Conservation (phyloP, 306 rosid genomes). For the Arachis stenosperma region DNA sequence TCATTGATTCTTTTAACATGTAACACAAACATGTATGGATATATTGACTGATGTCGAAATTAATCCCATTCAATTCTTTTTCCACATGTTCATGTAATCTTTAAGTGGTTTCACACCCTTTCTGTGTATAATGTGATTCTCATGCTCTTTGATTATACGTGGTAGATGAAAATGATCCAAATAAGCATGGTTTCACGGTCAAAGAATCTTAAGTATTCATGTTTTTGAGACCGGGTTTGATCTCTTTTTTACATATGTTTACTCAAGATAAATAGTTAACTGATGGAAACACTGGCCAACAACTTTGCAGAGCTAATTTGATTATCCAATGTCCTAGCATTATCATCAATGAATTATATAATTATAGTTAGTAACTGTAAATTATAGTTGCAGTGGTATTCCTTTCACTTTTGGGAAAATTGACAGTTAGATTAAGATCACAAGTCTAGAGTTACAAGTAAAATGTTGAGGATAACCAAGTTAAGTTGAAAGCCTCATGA, state of each 20-base stretch:
- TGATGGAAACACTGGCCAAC: not conserved
- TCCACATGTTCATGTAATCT: constrained; percentile 12
- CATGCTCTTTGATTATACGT: constrained; percentile 3
- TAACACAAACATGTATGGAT: constrained; percentile 30
- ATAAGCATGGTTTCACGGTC: not conserved
- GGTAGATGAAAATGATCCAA: not conserved
- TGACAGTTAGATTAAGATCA: not conserved
- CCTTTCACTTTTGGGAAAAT: constrained; percentile 1
- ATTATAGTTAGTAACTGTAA: not conserved
- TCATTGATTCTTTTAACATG: constrained; percentile 49
- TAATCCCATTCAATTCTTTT: constrained; percentile 33
- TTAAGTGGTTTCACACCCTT: constrained; percentile 1
- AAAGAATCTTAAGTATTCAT: not conserved
- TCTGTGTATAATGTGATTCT: not conserved
- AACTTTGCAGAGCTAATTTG: not conserved
- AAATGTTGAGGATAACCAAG: constrained; percentile 8
- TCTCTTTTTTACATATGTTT: not conserved
- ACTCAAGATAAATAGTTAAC: not conserved
- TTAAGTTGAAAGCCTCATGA: constrained; percentile 3
- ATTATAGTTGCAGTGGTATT: not conserved
- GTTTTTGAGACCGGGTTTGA: constrained; percentile 4
- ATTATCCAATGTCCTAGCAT: constrained; percentile 15
- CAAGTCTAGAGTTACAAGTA: not conserved
- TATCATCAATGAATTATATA: not conserved
- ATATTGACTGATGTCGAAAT: constrained; percentile 26